Evolutionary conservation across 352 stramenopile species (phyloP).

Genomic region (Discostella stelligera): DNA sequence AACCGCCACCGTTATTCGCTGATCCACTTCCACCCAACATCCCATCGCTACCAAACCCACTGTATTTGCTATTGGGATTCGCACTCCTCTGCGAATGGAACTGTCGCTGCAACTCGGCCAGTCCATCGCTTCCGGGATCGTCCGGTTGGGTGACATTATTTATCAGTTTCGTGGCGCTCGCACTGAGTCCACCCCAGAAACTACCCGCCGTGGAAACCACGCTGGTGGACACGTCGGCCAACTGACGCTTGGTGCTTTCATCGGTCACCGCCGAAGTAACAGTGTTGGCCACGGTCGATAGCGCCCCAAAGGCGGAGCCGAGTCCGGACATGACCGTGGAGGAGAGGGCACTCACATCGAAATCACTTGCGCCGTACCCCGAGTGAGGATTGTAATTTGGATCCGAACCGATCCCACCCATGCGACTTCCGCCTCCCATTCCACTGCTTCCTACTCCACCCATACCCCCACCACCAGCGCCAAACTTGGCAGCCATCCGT

Average conservation of each 20-base stretch:
- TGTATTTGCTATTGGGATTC: constrained; percentile 68
- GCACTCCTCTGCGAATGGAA: constrained; percentile 60
- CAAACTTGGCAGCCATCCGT: constrained; percentile 85
- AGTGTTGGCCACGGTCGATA: constrained; percentile 47
- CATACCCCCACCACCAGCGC: constrained; percentile 53
- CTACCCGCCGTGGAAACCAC: constrained; percentile 51
- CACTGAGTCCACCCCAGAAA: constrained; percentile 73
- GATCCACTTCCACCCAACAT: constrained; percentile 21
- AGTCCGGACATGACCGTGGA: constrained; percentile 61
- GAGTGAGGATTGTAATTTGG: constrained; percentile 80
- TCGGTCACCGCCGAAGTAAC: constrained; percentile 55
- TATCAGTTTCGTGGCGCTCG: constrained; percentile 50
- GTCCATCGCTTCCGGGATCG: constrained; percentile 57
- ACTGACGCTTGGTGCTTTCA: constrained; percentile 43
- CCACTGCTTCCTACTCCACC: constrained; percentile 27
- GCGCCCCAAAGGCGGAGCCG: constrained; percentile 57
- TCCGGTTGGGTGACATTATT: constrained; percentile 54
- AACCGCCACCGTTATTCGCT: not conserved
- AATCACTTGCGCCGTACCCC: constrained; percentile 54
- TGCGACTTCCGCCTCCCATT: constrained; percentile 48
- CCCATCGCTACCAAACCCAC: constrained; percentile 67
- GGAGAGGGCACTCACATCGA: constrained; percentile 47
- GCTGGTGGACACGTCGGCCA: constrained; percentile 34
- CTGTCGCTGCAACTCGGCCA: constrained; percentile 67
- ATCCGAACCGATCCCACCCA: constrained; percentile 82